These are phyloP conservation scores for Aspergillus avenaceus DNA, from an alignment of 495 filamentous ascomycete species.

Conservation along the genomic window DNA sequence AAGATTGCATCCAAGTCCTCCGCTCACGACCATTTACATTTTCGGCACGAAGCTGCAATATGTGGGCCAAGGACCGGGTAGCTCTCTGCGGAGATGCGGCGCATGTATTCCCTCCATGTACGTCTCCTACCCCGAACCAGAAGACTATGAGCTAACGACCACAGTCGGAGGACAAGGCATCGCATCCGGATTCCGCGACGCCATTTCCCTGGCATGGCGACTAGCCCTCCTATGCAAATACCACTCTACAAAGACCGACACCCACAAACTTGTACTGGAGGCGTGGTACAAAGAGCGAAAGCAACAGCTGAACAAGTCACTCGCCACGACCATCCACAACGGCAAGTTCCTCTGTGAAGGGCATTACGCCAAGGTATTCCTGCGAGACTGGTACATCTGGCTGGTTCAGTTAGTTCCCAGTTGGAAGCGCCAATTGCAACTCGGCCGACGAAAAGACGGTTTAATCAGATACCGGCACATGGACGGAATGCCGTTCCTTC, in stretches of 20 bases:
- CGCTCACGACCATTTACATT: conserved; percentile 49
- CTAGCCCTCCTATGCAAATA: conserved; percentile 30
- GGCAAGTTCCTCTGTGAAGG: conserved; percentile 28
- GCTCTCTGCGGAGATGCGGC: conserved; percentile 51
- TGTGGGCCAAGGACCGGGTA: conserved; percentile 42
- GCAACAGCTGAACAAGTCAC: conserved; percentile 33
- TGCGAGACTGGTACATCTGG: conserved; percentile 33
- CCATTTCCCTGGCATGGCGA: conserved; percentile 14
- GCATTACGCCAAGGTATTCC: conserved; percentile 21
- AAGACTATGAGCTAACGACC: background rate
- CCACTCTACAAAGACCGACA: background rate
- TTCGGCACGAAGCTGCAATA: conserved; percentile 45
- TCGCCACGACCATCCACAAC: conserved; percentile 30
- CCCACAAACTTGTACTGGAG: conserved; percentile 19
- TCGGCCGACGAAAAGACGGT: conserved; percentile 21
- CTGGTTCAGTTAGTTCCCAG: conserved; percentile 26
- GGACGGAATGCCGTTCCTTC: conserved; percentile 31
- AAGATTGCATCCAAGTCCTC: conserved; percentile 45
- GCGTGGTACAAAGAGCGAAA: conserved; percentile 38
- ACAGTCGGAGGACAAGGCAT: conserved; percentile 51
- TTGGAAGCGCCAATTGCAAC: conserved; percentile 22
- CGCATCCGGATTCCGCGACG: conserved; percentile 37
- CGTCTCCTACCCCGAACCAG: background rate
- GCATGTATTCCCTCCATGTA: conserved; percentile 54
- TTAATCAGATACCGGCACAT: conserved; percentile 22